Percentiles rank a stretch among this genome's conserved stretches.
These are phyloP conservation scores for Apiospora kogelbergensis DNA, from an alignment of 2,329 filamentous ascomycete species.

Conservation along the genomic window DNA sequence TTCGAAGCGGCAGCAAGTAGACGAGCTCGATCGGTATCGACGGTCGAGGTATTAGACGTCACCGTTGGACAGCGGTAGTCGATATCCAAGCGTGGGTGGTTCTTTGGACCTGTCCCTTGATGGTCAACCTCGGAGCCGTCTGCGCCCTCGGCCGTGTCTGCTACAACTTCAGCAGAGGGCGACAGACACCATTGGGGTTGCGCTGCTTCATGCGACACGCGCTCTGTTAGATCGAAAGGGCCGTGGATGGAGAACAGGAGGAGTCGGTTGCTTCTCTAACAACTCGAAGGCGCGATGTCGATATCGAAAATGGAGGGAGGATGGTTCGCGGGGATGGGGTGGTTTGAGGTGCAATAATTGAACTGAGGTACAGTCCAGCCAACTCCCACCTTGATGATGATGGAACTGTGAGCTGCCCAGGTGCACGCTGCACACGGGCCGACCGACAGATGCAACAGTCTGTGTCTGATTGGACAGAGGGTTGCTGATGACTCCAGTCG, in stretches of 20 bases:
- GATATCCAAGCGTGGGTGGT: neutral
- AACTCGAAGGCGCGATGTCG: neutral
- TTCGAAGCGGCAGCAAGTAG: neutral
- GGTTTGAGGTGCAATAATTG: neutral
- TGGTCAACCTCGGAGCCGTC: conserved; percentile 12
- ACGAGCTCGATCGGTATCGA: neutral
- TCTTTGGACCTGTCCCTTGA: neutral
- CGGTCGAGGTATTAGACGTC: neutral
- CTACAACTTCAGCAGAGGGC: conserved; percentile 30
- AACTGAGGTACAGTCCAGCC: neutral
- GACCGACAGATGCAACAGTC: neutral
- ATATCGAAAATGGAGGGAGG: neutral
- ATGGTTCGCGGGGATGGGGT: neutral
- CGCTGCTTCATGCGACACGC: conserved; percentile 10
- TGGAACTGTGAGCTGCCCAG: neutral
- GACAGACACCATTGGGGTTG: conserved; percentile 22
- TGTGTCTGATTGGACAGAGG: neutral
- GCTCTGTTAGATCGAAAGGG: neutral
- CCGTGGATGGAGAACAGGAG: neutral
- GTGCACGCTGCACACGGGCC: conserved; percentile 4
- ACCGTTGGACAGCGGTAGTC: neutral
- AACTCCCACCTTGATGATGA: conserved; percentile 8
- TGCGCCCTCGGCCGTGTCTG: conserved; percentile 26
- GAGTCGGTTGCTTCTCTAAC: neutral
- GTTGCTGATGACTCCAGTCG: neutral